A percentile compares a stretch with the other conserved stretches of the same genome.
These are phyloP conservation scores for Polyplosphaeria fusca DNA, from an alignment of 495 filamentous ascomycete genomes.

Conservation along the genomic window DNA sequence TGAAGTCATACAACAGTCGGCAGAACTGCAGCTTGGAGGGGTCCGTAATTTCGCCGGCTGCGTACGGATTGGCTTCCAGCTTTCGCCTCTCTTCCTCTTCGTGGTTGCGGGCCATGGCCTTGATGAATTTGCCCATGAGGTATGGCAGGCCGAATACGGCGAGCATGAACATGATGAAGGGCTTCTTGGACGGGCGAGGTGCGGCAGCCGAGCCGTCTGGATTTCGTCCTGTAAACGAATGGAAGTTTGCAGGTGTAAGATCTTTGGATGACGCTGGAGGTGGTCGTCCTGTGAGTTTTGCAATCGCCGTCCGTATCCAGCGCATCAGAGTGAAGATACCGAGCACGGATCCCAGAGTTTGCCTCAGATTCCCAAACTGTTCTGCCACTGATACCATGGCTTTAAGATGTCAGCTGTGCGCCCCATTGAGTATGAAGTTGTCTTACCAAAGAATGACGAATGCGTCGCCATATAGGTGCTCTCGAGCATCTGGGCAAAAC, in stretches of 20 bases:
- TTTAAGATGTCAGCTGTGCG: constrained; percentile 41
- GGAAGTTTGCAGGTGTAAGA: constrained; percentile 85
- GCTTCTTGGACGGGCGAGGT: constrained; percentile 81
- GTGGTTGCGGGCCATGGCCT: constrained; percentile 75
- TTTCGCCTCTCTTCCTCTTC: constrained; percentile 66
- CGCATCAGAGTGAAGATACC: constrained; percentile 95
- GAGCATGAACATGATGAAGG: constrained; percentile 90
- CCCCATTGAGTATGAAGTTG: background rate
- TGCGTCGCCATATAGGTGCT: constrained; percentile 99
- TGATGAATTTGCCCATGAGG: constrained; percentile 91
- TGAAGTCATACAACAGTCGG: constrained; percentile 89
- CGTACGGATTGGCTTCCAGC: constrained; percentile 46
- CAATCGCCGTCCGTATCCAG: constrained; percentile 85
- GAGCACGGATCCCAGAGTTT: constrained; percentile 90
- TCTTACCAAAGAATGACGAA: constrained; percentile 94
- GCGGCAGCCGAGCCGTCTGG: constrained; percentile 56
- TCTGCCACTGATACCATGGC: constrained; percentile 98
- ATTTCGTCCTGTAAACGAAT: constrained; percentile 72
- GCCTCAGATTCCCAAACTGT: constrained; percentile 87
- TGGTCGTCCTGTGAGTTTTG: constrained; percentile 91
- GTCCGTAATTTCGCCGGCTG: constrained; percentile 55
- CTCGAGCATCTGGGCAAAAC: constrained; percentile 98
- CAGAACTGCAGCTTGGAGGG: constrained; percentile 92
- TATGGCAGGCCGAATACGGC: constrained; percentile 94
- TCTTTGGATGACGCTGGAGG: constrained; percentile 80